Percentiles rank a stretch among this genome's conserved stretches.
These are phyloP conservation scores for Cutaneotrichosporon dermatis DNA, from an alignment of 1,284 basidiomycete genomes.

Conservation along the genomic window DNA sequence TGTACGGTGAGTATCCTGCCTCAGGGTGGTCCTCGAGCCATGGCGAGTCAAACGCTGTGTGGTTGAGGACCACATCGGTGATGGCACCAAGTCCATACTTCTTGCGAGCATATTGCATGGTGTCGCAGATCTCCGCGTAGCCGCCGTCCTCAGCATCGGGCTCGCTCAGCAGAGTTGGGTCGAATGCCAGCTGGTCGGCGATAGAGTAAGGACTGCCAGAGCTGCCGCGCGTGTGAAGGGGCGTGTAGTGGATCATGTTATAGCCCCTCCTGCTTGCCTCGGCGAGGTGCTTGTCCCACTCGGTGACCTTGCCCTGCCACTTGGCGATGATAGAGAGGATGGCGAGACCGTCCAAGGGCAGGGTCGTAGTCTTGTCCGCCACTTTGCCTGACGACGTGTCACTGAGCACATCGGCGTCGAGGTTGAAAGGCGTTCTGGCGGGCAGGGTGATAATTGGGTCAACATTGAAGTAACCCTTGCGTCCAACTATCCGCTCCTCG, in stretches of 20 bases:
- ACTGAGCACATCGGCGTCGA: conserved; percentile 41
- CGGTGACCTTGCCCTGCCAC: conserved; percentile 81
- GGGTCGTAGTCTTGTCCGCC: conserved; percentile 39
- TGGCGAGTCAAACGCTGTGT: conserved; percentile 84
- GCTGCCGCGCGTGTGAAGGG: conserved; percentile 80
- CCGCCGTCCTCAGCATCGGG: conserved; percentile 55
- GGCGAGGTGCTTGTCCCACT: conserved; percentile 72
- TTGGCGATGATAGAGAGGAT: conserved; percentile 87
- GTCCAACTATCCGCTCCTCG: conserved; percentile 60
- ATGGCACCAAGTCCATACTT: conserved; percentile 81
- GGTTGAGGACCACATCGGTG: conserved; percentile 92
- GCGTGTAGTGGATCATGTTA: conserved; percentile 94
- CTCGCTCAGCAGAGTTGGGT: conserved; percentile 63
- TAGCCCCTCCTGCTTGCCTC: conserved; percentile 84
- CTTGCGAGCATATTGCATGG: conserved; percentile 67
- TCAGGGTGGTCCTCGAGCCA: conserved; percentile 93
- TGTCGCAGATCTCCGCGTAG: conserved; percentile 50
- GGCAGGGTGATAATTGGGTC: conserved; percentile 78
- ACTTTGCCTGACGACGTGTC: conserved; percentile 55
- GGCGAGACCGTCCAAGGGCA: conserved; percentile 77
- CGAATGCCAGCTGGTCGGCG: conserved; percentile 75
- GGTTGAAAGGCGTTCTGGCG: conserved; percentile 60
- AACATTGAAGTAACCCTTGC: conserved; percentile 90
- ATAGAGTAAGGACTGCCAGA: conserved; percentile 90
- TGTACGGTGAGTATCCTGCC: conserved; percentile 82